These are phyloP conservation scores for Eucalyptus leucophloia DNA, from an alignment of 345 rosid genomes.

Conservation along the genomic window DNA sequence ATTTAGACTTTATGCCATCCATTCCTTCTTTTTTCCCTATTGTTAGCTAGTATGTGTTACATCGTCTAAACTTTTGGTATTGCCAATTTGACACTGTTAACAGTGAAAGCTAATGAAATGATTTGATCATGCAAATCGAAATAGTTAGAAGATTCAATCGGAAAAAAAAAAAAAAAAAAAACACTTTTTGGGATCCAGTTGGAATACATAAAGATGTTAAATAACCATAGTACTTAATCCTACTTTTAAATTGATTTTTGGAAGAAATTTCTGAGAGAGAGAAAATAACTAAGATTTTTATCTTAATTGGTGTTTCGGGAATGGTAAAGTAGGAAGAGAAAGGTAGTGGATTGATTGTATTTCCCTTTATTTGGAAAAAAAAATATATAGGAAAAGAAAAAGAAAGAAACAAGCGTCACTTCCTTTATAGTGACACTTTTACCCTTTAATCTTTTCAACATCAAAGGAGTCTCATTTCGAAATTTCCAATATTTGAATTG, in stretches of 20 bases:
- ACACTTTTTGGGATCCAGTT: background rate
- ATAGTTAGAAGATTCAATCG: background rate
- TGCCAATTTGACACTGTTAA: background rate
- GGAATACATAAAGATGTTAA: background rate
- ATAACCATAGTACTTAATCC: background rate
- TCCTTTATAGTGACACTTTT: background rate
- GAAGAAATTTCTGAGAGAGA: background rate
- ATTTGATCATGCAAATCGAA: background rate
- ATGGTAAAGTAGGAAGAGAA: background rate
- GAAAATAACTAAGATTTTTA: background rate
- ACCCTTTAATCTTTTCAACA: background rate
- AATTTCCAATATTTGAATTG: background rate
- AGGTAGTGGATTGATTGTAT: background rate
- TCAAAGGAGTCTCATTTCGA: background rate
- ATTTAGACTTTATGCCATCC: background rate
- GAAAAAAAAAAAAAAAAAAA: too few species aligned
- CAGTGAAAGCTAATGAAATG: too few species aligned
- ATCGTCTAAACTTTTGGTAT: background rate
- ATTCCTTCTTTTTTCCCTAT: background rate
- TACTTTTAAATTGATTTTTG: background rate
- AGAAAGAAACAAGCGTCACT: background rate
- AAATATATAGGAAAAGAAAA: background rate
- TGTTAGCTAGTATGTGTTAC: background rate
- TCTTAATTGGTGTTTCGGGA: background rate
- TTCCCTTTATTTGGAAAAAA: background rate